Conservation (phyloP, 1,139 yeast species). For the Suhomyces coccinellae region DNA sequence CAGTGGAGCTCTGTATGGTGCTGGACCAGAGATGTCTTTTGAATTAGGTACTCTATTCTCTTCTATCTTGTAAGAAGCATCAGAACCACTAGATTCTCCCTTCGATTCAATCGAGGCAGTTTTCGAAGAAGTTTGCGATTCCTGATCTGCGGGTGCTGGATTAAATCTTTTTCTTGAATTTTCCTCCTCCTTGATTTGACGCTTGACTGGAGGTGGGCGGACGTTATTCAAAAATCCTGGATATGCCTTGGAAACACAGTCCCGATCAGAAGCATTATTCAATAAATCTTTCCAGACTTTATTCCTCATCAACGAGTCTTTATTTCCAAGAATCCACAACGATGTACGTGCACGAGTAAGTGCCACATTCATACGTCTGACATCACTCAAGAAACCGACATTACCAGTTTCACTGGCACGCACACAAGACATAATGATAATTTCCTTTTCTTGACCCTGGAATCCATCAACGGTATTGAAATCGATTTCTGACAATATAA, state of each 20-base stretch:
- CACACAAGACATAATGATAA: constrained; percentile 92
- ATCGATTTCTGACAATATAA: constrained; percentile 67
- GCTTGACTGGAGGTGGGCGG: constrained; percentile 2
- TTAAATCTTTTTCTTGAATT: constrained; percentile 5
- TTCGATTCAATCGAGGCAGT: too few species aligned
- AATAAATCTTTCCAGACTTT: constrained; percentile 70
- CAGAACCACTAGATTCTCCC: too few species aligned
- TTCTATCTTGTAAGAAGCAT: neutral
- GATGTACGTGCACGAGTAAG: constrained; percentile 91
- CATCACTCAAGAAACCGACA: constrained; percentile 87
- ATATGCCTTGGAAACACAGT: constrained; percentile 31
- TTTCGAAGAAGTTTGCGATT: too few species aligned
- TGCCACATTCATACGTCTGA: constrained; percentile 94
- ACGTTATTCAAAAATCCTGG: constrained; percentile 36
- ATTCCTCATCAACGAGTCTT: constrained; percentile 58
- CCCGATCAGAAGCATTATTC: constrained; percentile 58
- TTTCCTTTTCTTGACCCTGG: constrained; percentile 97
- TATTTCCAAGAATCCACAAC: constrained; percentile 88
- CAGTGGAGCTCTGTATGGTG: too few species aligned
- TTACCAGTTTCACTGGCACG: constrained; percentile 70
- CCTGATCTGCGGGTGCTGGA: neutral
- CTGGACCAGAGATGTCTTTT: too few species aligned
- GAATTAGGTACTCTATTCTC: neutral
- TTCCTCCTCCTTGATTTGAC: neutral
- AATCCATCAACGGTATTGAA: constrained; percentile 97